Conservation (phyloP, 2,329 filamentous ascomycete species). For the Chaetomiaceae sp. region DNA sequence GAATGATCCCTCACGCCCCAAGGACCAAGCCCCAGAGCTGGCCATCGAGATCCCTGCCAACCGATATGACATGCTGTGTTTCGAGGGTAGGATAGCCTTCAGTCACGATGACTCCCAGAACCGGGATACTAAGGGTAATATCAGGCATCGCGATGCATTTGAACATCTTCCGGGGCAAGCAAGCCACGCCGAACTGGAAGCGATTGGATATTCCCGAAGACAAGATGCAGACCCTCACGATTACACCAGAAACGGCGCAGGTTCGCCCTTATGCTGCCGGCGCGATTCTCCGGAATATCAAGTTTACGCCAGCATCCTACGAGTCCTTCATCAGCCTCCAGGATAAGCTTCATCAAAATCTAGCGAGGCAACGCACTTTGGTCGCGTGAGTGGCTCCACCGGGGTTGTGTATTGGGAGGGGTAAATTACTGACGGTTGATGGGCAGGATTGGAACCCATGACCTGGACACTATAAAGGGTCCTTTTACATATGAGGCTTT, state of each 20-base stretch:
- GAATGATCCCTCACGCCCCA: constrained; percentile 63
- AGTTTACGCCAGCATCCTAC: constrained; percentile 86
- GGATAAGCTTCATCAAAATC: constrained; percentile 95
- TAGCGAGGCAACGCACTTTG: constrained; percentile 88
- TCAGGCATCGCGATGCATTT: constrained; percentile 76
- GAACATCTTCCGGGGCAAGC: constrained; percentile 84
- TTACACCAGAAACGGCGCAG: constrained; percentile 68
- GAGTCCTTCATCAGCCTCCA: constrained; percentile 97
- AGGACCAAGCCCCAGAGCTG: constrained; percentile 83
- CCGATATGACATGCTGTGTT: constrained; percentile 91
- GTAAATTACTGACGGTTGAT: neutral
- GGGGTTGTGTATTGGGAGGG: neutral
- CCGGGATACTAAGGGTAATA: neutral
- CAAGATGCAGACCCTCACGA: constrained; percentile 74
- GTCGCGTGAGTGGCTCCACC: constrained; percentile 23
- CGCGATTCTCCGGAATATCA: constrained; percentile 83
- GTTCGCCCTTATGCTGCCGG: constrained; percentile 86
- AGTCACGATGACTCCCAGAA: neutral
- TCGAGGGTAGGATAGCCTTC: constrained; percentile 61
- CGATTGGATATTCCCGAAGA: constrained; percentile 68
- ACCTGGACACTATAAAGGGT: constrained; percentile 86
- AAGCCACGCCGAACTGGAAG: constrained; percentile 72
- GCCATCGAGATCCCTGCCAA: constrained; percentile 99
- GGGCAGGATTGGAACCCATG: constrained; percentile 78
- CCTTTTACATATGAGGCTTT: constrained; percentile 97